These are phyloP conservation scores for Lecanoromycetidae sp. DNA, from an alignment of 2,329 filamentous ascomycete species.

Conservation along the genomic window DNA sequence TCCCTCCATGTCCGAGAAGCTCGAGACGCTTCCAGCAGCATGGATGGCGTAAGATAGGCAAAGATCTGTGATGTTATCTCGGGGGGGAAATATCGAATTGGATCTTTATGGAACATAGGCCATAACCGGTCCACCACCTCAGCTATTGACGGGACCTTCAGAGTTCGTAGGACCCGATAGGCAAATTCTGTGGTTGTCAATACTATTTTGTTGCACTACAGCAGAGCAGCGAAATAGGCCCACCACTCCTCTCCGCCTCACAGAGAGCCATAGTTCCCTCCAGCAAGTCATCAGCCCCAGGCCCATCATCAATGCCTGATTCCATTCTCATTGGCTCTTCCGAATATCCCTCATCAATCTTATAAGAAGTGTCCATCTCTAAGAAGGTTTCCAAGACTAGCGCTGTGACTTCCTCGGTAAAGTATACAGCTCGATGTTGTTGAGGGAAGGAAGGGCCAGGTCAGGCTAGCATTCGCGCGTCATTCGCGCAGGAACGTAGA, in stretches of 20 bases:
- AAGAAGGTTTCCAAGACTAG: too few relatives aligned
- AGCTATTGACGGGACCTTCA: slow-evolving; percentile 69
- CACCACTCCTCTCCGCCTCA: slow-evolving; percentile 45
- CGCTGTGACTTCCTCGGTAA: too few relatives aligned
- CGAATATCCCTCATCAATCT: slow-evolving; percentile 77
- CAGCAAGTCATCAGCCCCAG: slow-evolving; percentile 29
- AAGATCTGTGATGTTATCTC: slow-evolving; percentile 88
- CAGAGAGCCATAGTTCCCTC: slow-evolving; percentile 43
- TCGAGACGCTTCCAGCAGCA: slow-evolving; percentile 65
- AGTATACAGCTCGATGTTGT: too few relatives aligned
- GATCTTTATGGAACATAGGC: slow-evolving; percentile 84
- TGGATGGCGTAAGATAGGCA: slow-evolving; percentile 68
- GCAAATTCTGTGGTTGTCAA: slow-evolving; percentile 54
- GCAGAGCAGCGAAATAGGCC: too few relatives aligned
- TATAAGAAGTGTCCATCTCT: slow-evolving; percentile 40
- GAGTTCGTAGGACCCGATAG: slow-evolving; percentile 61
- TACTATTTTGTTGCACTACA: too few relatives aligned
- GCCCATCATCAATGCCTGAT: slow-evolving; percentile 21
- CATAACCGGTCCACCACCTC: slow-evolving; percentile 69
- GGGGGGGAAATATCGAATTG: slow-evolving; percentile 69
- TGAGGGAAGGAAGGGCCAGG: too few relatives aligned
- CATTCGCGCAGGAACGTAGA: too few relatives aligned
- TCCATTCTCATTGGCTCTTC: slow-evolving; percentile 43
- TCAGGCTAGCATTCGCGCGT: too few relatives aligned
- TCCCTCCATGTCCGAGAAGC: slow-evolving; percentile 74